Conservation (phyloP, 257 asterid genomes). For the Solanum verrucosum region DNA sequence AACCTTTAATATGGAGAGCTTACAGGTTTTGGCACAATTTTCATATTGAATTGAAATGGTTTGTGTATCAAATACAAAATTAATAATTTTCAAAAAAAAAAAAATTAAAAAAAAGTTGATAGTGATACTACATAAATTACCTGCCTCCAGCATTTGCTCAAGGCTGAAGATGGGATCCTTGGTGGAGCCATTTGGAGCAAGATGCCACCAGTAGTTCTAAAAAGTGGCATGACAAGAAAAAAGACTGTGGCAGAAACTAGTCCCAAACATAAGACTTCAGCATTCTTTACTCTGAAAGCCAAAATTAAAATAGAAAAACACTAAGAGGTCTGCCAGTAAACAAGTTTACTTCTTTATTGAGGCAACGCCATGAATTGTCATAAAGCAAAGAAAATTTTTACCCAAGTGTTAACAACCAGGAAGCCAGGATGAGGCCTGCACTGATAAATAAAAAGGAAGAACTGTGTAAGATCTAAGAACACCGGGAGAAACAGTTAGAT, state of each 20-base stretch:
- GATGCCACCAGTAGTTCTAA: constrained; percentile 71
- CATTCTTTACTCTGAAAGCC: constrained; percentile 64
- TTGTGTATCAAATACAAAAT: not conserved
- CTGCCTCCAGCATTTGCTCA: constrained; percentile 92
- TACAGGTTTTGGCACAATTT: not conserved
- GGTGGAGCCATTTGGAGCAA: constrained; percentile 87
- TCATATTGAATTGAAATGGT: not conserved
- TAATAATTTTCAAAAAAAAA: not conserved
- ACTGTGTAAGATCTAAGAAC: constrained; percentile 18
- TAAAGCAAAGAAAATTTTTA: constrained; percentile 25
- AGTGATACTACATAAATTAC: constrained; percentile 14
- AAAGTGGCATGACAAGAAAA: constrained; percentile 91
- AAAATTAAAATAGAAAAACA: not conserved
- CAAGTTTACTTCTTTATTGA: not conserved
- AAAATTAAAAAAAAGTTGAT: not conserved
- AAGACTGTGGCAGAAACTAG: constrained; percentile 79
- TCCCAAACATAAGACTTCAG: constrained; percentile 93
- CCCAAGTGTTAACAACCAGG: constrained; percentile 97
- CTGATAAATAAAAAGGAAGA: constrained; percentile 44
- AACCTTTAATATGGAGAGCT: not conserved
- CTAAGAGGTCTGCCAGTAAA: not conserved
- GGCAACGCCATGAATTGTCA: not conserved
- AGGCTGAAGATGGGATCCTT: constrained; percentile 68
- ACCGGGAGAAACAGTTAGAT: not conserved
- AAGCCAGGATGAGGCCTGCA: constrained; percentile 92